phyloP scores from a whole-genome alignment of 768 basidiomycete genomes.

The Coprinellus micaceus region DNA sequence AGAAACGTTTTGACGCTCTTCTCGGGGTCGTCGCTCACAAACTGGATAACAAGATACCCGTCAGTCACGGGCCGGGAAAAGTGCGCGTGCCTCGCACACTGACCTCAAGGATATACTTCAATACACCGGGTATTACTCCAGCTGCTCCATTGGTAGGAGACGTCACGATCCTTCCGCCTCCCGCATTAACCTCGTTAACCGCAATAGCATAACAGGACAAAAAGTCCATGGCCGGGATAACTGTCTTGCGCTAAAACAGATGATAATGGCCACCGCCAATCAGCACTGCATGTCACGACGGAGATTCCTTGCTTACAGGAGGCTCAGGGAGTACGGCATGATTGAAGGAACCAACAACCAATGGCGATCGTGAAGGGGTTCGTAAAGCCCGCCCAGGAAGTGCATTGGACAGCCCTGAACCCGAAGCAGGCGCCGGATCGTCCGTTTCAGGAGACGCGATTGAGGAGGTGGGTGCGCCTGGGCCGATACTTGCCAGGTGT shows the following conservation, averaged over 20 bases:
- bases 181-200: constrained; percentile 92
- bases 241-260: constrained; percentile 62
- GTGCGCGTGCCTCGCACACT: too few species aligned
- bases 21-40: constrained; percentile 87
- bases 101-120: constrained; percentile 87
- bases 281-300: neutral
- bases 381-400: too few species aligned
- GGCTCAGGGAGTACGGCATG: constrained; percentile 81
- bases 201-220: constrained; percentile 92
- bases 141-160: constrained; percentile 92
- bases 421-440: too few species aligned
- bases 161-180: constrained; percentile 91
- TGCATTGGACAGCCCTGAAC: too few species aligned
- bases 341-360: constrained; percentile 71
- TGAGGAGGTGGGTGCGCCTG: constrained; percentile 18
- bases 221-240: constrained; percentile 92
- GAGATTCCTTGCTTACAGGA: constrained; percentile 47
- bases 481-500: constrained; percentile 29
- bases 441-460: constrained; percentile 12
- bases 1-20: constrained; percentile 87
- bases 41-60: constrained; percentile 37
- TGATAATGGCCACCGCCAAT: neutral
- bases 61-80: too few species aligned
- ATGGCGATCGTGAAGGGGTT: neutral
- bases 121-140: constrained; percentile 87